Base-by-base conservation (phyloP, 192 early-diverging fungal genomes). In the Podila horticola region DNA sequence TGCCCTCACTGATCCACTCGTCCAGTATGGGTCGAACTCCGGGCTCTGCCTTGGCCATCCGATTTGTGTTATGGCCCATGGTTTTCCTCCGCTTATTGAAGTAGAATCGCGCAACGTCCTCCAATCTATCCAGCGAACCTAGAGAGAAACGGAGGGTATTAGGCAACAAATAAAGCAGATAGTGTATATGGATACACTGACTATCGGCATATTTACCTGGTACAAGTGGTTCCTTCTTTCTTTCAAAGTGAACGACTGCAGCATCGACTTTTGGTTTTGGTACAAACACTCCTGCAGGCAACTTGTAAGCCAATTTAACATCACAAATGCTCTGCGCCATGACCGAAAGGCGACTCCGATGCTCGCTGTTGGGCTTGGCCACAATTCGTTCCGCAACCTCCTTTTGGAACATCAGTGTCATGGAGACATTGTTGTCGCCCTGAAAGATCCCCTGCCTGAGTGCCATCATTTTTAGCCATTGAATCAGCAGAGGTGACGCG, bases 401-500 rank as follows among this genome's bases (percentile, higher is more conserved):
- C 61, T 90, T 90, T 79, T 95, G 94, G 79, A 95, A 95, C 94
- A 95, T 95, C 24, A 95, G 81, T 24, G 93, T 90, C 93, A 95
- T 94, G 26, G 86, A 86, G n/a, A 81, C 71, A 0, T 66, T 60
- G 29, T 81, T 81, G 9, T 73, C 58, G 24, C 72, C 58, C 9
- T 83, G 76, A 62, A 95, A 95, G 26, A 95, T 83, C 0, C 94
- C 94, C 51, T 90, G 66, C 31, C 59, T 67, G 10, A 69, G 55
- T 1, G 87, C 79, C 66, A 91, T 76, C 85, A 85, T 74, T 58
- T 91, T 87, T 49, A 95, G 83, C 91, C 91, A 94, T 83, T 94
- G 92, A 31, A 92, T 67, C 36, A 95, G 74, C 29, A 95, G 62
- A 28, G 90, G 91, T 0, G 92, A 90, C 9, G 93, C 92, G 17